phyloP scores from a whole-genome alignment of 495 filamentous ascomycete species.

The Aspergillus sparsus region DNA sequence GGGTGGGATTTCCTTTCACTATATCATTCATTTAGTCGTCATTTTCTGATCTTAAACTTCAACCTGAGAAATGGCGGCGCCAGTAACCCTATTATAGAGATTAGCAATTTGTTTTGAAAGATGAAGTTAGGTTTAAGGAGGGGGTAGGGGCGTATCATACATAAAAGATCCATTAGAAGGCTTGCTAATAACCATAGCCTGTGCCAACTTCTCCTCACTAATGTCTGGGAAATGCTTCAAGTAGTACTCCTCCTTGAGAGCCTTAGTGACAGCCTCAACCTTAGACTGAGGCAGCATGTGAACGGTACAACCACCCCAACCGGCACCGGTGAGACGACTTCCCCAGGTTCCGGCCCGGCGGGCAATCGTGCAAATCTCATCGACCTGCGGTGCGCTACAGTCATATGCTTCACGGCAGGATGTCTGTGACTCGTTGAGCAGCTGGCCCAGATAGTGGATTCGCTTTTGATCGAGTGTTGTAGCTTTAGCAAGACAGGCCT shows the following conservation, averaged over 20 bases:
- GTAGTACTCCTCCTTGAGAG: slow-evolving; percentile 83
- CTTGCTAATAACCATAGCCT: slow-evolving; percentile 86
- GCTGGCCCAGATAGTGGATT: slow-evolving; percentile 70
- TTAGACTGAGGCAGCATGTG: slow-evolving; percentile 87
- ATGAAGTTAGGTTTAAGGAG: neutral
- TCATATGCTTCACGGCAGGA: slow-evolving; percentile 85
- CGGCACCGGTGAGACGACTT: slow-evolving; percentile 86
- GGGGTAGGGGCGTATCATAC: slow-evolving; percentile 32
- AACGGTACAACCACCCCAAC: slow-evolving; percentile 95
- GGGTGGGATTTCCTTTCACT: neutral
- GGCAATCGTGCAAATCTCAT: slow-evolving; percentile 81
- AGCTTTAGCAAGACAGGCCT: slow-evolving; percentile 62
- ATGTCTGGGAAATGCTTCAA: slow-evolving; percentile 67
- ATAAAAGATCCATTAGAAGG: slow-evolving; percentile 59
- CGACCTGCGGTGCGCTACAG: slow-evolving; percentile 87
- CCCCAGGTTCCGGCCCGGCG: slow-evolving; percentile 77
- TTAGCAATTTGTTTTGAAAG: slow-evolving; percentile 16
- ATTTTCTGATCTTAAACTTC: slow-evolving; percentile 25
- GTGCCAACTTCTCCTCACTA: slow-evolving; percentile 67
- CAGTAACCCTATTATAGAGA: slow-evolving; percentile 37
- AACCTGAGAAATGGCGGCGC: slow-evolving; percentile 44
- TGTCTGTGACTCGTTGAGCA: slow-evolving; percentile 87
- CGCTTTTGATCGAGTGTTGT: slow-evolving; percentile 57
- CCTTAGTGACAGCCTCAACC: slow-evolving; percentile 76
- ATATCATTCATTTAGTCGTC: neutral